phyloP scores from a whole-genome alignment of 805 yeast species.

The Spathaspora passalidarum region DNA sequence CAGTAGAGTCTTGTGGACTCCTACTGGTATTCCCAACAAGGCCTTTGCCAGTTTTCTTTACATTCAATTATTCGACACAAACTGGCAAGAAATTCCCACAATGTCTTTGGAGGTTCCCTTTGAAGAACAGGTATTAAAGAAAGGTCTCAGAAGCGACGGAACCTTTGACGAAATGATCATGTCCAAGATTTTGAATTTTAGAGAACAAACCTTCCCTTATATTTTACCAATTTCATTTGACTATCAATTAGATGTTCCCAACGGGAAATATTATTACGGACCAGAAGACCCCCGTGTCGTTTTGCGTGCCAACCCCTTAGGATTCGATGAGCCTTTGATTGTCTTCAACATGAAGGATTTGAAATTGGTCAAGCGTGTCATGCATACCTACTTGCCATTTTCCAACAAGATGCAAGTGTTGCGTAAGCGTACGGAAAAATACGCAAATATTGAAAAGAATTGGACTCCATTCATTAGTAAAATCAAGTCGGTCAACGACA shows the following conservation, averaged over 20 bases:
- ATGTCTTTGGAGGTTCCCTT: slow-evolving; percentile 23
- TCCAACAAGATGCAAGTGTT: slow-evolving; percentile 22
- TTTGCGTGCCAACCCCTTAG: slow-evolving; percentile 19
- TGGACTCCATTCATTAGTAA: slow-evolving; percentile 40
- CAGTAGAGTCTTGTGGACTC: slow-evolving; percentile 25
- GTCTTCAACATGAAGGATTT: slow-evolving; percentile 14
- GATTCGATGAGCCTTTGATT: slow-evolving; percentile 27
- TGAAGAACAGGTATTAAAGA: slow-evolving; percentile 14
- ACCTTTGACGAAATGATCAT: slow-evolving; percentile 8
- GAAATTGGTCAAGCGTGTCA: slow-evolving; percentile 19
- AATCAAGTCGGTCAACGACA: neutral
- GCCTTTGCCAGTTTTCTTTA: slow-evolving; percentile 24
- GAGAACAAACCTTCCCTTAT: slow-evolving; percentile 14
- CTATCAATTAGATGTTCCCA: slow-evolving; percentile 11
- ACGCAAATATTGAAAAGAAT: slow-evolving; percentile 24
- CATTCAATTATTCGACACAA: slow-evolving; percentile 19
- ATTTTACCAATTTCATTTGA: slow-evolving; percentile 13
- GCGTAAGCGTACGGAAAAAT: slow-evolving; percentile 11
- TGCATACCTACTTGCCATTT: slow-evolving; percentile 29
- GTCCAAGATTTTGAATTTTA: slow-evolving; percentile 11
- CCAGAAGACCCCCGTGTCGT: slow-evolving; percentile 29
- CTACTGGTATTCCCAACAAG: slow-evolving; percentile 19
- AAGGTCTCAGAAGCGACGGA: slow-evolving; percentile 16
- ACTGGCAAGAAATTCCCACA: slow-evolving; percentile 22
- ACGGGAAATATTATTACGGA: slow-evolving; percentile 17